A percentile compares a stretch with the other conserved stretches of the same genome.
These are phyloP conservation scores for Paecilomyces sp. DNA, from an alignment of 2,329 filamentous ascomycete genomes.

Conservation along the genomic window DNA sequence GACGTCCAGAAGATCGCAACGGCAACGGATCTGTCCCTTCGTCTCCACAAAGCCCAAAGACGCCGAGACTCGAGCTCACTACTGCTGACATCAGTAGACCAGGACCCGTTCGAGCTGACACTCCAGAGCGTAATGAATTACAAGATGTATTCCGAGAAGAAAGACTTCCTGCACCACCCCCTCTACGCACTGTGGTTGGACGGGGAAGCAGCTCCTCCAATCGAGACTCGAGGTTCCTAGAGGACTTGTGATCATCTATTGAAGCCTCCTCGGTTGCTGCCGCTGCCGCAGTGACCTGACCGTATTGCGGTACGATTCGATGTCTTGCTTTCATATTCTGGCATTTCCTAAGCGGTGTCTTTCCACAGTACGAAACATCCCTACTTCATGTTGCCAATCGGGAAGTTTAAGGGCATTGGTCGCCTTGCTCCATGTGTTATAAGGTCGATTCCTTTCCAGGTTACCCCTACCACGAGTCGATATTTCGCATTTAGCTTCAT, in stretches of 20 bases:
- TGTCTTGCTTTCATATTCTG: background rate
- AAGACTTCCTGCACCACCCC: conserved; percentile 21
- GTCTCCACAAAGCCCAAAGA: background rate
- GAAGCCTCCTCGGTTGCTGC: background rate
- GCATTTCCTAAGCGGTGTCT: background rate
- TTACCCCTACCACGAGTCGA: background rate
- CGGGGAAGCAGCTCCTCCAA: conserved; percentile 15
- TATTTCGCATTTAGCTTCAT: background rate
- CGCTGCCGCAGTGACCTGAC: background rate
- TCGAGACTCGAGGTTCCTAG: conserved; percentile 30
- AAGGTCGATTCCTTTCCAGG: background rate
- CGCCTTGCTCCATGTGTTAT: background rate
- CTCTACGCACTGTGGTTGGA: conserved; percentile 11
- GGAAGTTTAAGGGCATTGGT: background rate
- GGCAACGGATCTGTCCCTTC: background rate
- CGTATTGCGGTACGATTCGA: background rate
- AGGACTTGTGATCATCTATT: conserved; percentile 22
- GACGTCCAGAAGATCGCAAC: conserved; percentile 6
- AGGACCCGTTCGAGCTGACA: conserved; percentile 5
- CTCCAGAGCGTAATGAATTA: conserved; percentile 16
- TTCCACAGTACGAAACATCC: background rate
- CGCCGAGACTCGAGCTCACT: conserved; percentile 3
- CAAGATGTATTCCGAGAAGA: conserved; percentile 23
- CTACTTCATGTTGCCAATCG: background rate
- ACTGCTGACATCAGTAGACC: conserved; percentile 7